These are phyloP conservation scores for Fagopyrum homotropicum DNA, from an alignment of 148 eudicot species.

Conservation along the genomic window DNA sequence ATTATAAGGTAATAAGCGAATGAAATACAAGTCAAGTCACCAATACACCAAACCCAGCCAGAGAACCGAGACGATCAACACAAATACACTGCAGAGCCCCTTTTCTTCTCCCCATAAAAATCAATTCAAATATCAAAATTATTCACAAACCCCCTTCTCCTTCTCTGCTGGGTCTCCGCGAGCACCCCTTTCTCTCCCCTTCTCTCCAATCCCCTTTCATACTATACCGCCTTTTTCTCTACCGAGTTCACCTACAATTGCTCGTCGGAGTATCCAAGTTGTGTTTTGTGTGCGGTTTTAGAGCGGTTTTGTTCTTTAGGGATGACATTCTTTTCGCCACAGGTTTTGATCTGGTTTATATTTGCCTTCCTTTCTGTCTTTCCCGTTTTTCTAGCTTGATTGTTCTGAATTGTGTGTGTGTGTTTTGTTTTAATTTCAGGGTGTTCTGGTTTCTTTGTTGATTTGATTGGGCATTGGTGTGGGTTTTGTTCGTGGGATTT, in stretches of 20 bases:
- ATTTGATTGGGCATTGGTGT: conserved; percentile 4
- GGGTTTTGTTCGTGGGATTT: conserved; percentile 6
- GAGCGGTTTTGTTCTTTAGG: background rate
- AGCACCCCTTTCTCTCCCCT: background rate
- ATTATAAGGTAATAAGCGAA: too few relatives aligned
- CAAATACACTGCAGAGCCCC: background rate
- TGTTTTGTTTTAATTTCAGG: background rate
- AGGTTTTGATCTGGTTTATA: conserved; percentile 14
- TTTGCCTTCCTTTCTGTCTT: background rate
- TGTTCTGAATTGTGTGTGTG: background rate
- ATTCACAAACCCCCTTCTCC: background rate
- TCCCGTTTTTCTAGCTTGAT: conserved; percentile 9
- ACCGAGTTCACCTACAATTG: background rate
- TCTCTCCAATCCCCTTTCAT: background rate
- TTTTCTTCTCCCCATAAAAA: conserved; percentile 3
- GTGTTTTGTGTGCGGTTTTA: background rate
- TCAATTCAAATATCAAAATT: conserved; percentile 5
- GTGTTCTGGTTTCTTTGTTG: background rate
- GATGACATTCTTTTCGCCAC: background rate
- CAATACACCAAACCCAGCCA: too few relatives aligned
- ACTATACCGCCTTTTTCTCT: background rate
- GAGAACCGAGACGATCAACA: too few relatives aligned
- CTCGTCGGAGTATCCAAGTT: background rate
- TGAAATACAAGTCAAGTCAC: too few relatives aligned
- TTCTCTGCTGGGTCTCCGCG: background rate